Conservation (phyloP, 345 rosid species). For the Eucalyptus regnans region DNA sequence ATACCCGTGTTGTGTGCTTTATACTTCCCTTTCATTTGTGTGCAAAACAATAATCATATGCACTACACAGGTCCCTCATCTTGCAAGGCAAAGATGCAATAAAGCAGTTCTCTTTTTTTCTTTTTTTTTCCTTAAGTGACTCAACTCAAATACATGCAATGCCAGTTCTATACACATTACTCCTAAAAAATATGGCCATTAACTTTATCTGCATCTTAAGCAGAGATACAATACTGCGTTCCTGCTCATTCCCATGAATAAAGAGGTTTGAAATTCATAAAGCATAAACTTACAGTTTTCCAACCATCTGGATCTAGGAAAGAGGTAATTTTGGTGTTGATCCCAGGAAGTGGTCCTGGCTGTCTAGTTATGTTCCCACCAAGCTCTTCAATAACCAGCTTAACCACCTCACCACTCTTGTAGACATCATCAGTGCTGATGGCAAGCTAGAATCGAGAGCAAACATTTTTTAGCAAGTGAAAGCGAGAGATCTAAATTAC, state of each 20-base stretch:
- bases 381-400: slow-evolving; percentile 60
- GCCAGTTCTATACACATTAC: neutral
- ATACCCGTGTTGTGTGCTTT: neutral
- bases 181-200: neutral
- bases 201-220: neutral
- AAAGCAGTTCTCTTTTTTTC: too few relatives aligned
- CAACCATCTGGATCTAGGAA: slow-evolving; percentile 96
- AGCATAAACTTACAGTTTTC: slow-evolving; percentile 59
- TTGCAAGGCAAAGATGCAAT: neutral
- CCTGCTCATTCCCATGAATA: neutral
- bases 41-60: neutral
- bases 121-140: too few relatives aligned
- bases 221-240: neutral
- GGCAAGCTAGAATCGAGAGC: slow-evolving; percentile 34
- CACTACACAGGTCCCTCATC: neutral
- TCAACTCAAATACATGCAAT: neutral
- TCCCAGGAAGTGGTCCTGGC: slow-evolving; percentile 83
- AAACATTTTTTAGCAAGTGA: neutral
- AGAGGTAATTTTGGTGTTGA: slow-evolving; percentile 74
- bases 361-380: slow-evolving; percentile 88
- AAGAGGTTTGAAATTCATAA: neutral
- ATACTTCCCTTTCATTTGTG: neutral
- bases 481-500: neutral
- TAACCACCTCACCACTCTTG: slow-evolving; percentile 84
- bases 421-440: slow-evolving; percentile 88